phyloP scores from a whole-genome alignment of 495 filamentous ascomycete species.

The Tuber borchii region DNA sequence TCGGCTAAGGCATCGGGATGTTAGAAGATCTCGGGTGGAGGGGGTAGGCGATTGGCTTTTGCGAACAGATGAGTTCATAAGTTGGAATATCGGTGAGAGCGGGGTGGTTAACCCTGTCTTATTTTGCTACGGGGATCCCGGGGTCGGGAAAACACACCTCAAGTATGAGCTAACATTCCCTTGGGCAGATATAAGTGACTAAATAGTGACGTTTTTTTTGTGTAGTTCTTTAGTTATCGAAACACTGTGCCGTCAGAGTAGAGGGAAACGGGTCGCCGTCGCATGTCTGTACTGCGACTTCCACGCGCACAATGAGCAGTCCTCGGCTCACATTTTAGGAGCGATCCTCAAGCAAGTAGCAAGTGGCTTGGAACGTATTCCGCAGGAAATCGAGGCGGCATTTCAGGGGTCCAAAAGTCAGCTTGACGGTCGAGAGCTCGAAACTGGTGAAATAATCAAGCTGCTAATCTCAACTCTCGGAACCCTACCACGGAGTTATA shows the following conservation, averaged over 20 bases:
- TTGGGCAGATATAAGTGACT: background rate
- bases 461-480: background rate
- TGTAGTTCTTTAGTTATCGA: background rate
- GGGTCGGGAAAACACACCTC: background rate
- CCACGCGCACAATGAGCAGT: background rate
- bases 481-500: background rate
- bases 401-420: background rate
- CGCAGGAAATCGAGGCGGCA: background rate
- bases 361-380: background rate
- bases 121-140: background rate
- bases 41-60: background rate
- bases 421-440: background rate
- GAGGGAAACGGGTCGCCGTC: background rate
- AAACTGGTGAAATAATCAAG: background rate
- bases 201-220: background rate
- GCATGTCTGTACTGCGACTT: background rate
- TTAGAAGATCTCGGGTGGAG: background rate
- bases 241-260: background rate
- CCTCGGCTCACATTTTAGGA: background rate
- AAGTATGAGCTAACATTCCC: background rate
- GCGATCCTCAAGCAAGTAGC: background rate
- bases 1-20: background rate
- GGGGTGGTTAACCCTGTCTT: background rate
- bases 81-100: background rate
- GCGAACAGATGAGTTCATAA: background rate